Evolutionary conservation across 2,329 filamentous ascomycete genomes (phyloP).

Genomic region (Paecilomyces sp.): DNA sequence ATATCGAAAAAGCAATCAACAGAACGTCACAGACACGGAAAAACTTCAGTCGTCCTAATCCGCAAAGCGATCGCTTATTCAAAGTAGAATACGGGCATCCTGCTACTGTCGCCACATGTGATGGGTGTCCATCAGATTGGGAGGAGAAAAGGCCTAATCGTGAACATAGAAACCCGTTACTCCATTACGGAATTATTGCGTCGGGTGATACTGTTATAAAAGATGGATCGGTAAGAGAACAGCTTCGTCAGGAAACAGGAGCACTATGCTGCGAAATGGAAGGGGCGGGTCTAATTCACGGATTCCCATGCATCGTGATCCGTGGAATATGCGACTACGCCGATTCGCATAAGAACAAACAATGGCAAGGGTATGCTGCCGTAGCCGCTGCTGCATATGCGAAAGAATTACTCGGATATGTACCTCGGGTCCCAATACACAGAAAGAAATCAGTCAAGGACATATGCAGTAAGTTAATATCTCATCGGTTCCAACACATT

Average conservation of each 20-base stretch:
- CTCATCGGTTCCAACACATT: not conserved
- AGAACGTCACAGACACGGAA: not conserved
- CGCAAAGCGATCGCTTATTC: not conserved
- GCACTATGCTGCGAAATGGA: slow-evolving; percentile 6
- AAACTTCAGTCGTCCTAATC: not conserved
- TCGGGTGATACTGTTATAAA: slow-evolving; percentile 1
- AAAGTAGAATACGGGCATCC: not conserved
- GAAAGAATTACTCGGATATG: slow-evolving; percentile 23
- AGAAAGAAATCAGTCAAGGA: not conserved
- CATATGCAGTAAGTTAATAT: not conserved
- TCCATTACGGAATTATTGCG: slow-evolving; percentile 15
- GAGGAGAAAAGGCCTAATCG: not conserved
- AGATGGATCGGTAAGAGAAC: slow-evolving; percentile 5
- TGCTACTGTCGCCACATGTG: not conserved
- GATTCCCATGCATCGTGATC: slow-evolving; percentile 1
- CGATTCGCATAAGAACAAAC: slow-evolving; percentile 1
- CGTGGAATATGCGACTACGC: slow-evolving; percentile 3
- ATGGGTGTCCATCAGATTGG: not conserved
- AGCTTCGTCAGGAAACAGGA: slow-evolving; percentile 3
- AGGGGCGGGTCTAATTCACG: slow-evolving; percentile 1
- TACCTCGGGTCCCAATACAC: not conserved
- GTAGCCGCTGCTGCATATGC: slow-evolving; percentile 1
- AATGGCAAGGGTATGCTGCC: slow-evolving; percentile 2
- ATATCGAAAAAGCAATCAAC: not conserved
- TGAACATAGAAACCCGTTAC: not conserved